Evolutionary conservation across 495 filamentous ascomycete genomes (phyloP).

Genomic region (Aspergillus taichungensis): DNA sequence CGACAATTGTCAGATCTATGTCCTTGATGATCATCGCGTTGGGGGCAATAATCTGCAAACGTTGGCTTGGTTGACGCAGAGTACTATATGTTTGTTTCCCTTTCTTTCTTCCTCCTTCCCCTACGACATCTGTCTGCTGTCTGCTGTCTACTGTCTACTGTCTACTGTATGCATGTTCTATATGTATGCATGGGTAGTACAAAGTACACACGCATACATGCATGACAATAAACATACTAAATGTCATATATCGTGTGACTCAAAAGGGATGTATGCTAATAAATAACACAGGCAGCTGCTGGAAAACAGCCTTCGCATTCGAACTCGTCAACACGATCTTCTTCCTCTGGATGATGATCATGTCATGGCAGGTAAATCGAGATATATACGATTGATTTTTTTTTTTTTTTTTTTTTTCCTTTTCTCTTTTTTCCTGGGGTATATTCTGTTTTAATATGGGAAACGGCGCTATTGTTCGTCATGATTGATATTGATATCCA

Average conservation of each 20-base stretch:
- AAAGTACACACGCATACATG: too few relatives aligned
- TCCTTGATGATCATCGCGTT: constrained; percentile 41
- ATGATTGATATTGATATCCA: constrained; percentile 3
- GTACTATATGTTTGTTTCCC: constrained; percentile 64
- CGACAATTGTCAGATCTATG: constrained; percentile 69
- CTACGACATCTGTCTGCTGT: neutral
- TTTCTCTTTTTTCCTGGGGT: constrained; percentile 4
- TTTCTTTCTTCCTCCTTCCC: neutral
- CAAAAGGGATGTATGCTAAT: neutral
- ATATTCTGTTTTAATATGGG: neutral
- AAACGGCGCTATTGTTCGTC: neutral
- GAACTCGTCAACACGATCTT: constrained; percentile 75
- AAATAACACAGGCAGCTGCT: constrained; percentile 36
- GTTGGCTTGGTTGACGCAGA: constrained; percentile 80
- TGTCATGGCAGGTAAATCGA: constrained; percentile 80
- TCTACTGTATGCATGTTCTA: too few relatives aligned
- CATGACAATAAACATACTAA: too few relatives aligned
- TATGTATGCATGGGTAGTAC: too few relatives aligned
- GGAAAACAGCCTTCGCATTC: constrained; percentile 53
- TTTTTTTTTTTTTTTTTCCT: constrained; percentile 3
- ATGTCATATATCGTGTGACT: too few relatives aligned
- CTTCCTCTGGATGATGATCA: constrained; percentile 89
- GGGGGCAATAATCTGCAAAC: constrained; percentile 60
- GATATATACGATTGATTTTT: constrained; percentile 40
- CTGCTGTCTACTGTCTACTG: neutral